These are phyloP conservation scores for Metschnikowia drakensbergensis DNA, from an alignment of 805 yeast species.

Conservation along the genomic window DNA sequence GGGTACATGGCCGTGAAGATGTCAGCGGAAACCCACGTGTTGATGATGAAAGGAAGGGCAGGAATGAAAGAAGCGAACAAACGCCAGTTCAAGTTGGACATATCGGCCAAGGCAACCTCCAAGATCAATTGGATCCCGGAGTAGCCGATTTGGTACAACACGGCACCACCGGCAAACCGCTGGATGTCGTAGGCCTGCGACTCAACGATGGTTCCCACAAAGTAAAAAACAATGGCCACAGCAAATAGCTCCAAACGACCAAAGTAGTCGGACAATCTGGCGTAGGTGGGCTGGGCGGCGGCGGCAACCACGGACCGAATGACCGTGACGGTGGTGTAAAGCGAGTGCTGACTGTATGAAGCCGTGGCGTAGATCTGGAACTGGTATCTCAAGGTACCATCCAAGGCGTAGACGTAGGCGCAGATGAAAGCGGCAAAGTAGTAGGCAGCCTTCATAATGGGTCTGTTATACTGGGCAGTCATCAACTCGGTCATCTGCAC, in stretches of 20 bases:
- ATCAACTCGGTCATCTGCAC: constrained; percentile 55
- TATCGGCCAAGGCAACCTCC: constrained; percentile 59
- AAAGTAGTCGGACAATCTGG: constrained; percentile 61
- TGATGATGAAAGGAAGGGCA: constrained; percentile 68
- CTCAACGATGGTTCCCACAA: constrained; percentile 60
- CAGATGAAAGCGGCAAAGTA: constrained; percentile 50
- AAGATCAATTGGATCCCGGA: constrained; percentile 59
- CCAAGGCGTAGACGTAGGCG: constrained; percentile 59
- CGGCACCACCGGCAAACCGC: constrained; percentile 62
- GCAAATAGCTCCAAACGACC: constrained; percentile 56
- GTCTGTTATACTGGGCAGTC: constrained; percentile 35
- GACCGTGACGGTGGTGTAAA: constrained; percentile 56
- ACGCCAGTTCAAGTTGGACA: constrained; percentile 69
- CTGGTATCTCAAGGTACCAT: constrained; percentile 45
- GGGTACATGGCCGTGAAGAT: constrained; percentile 39
- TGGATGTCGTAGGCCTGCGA: constrained; percentile 57
- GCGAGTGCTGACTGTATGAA: constrained; percentile 51
- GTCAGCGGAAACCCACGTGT: constrained; percentile 74
- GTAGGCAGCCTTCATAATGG: constrained; percentile 35
- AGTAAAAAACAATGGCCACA: constrained; percentile 51
- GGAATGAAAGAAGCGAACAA: constrained; percentile 61
- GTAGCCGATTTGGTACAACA: constrained; percentile 47
- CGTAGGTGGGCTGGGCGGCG: constrained; percentile 61
- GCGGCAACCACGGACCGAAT: constrained; percentile 60
- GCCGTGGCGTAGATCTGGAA: constrained; percentile 55